These are phyloP conservation scores for Globisporangium perplexum DNA, from an alignment of 352 stramenopile genomes.

Conservation along the genomic window DNA sequence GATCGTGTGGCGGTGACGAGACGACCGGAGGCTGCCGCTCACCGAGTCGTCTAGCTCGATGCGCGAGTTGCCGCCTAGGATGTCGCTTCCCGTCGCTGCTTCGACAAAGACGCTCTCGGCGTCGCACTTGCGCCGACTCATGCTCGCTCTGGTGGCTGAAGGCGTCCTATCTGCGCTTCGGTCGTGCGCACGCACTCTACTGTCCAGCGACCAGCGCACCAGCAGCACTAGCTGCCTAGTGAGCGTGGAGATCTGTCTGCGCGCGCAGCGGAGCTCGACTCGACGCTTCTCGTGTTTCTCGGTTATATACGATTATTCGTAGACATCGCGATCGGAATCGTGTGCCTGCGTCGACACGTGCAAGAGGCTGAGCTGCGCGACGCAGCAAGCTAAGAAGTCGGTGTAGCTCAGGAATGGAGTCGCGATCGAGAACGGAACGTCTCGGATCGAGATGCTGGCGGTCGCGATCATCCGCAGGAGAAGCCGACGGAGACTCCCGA, in stretches of 20 bases:
- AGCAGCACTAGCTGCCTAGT: no score
- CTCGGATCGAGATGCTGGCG: conserved; percentile 18
- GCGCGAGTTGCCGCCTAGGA: background rate
- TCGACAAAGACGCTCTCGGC: background rate
- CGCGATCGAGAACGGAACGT: conserved; percentile 24
- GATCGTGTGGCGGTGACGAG: background rate
- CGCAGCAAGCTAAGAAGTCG: conserved; percentile 57
- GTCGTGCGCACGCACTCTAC: no score
- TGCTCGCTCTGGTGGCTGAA: conserved; percentile 11
- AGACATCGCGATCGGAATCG: background rate
- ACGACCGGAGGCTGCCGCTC: background rate
- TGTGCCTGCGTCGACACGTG: conserved; percentile 9
- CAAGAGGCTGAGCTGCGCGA: conserved; percentile 32
- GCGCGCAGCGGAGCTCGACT: no score
- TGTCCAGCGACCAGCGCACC: background rate
- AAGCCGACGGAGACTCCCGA: conserved; percentile 34
- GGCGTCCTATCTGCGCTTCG: no score
- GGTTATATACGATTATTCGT: no score
- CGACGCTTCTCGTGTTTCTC: no score
- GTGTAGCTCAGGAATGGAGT: conserved; percentile 51
- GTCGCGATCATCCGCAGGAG: conserved; percentile 34
- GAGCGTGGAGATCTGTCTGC: no score
- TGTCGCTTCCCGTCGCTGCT: background rate
- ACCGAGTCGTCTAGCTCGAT: background rate
- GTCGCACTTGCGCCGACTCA: conserved; percentile 16